Conservation (phyloP, 495 filamentous ascomycete genomes). For the Daldinia loculata region DNA sequence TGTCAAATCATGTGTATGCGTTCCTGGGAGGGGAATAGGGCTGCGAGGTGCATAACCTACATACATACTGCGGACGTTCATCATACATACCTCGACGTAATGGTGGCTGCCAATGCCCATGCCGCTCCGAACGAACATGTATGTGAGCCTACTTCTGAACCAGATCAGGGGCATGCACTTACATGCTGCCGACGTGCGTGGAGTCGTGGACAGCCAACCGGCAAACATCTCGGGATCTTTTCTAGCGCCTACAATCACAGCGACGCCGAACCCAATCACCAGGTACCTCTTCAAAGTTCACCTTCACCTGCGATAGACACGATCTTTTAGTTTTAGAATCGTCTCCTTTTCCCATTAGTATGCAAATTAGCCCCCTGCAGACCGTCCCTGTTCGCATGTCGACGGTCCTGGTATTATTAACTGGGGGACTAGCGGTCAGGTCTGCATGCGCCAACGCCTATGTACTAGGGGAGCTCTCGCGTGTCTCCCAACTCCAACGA, state of each 20-base stretch:
- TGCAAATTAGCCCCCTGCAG: conserved; percentile 28
- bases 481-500: conserved; percentile 15
- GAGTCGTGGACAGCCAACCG: conserved; percentile 18
- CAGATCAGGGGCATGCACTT: conserved; percentile 29
- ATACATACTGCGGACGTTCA: conserved; percentile 2
- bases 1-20: conserved; percentile 14
- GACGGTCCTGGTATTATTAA: conserved; percentile 30
- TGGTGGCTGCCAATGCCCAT: conserved; percentile 23
- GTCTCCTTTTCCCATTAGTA: conserved; percentile 18
- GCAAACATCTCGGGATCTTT: conserved; percentile 41
- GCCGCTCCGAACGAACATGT: conserved; percentile 12
- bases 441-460: conserved; percentile 25
- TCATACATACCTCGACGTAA: conserved; percentile 9
- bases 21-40: conserved; percentile 34
- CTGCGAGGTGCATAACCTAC: conserved; percentile 37
- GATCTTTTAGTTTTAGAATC: neutral
- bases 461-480: conserved; percentile 15
- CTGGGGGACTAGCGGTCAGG: conserved; percentile 38
- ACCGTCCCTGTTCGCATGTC: conserved; percentile 27
- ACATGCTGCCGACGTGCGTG: conserved; percentile 5
- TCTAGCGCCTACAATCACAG: conserved; percentile 33
- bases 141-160: conserved; percentile 19
- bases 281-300: conserved; percentile 14
- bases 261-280: conserved; percentile 26
- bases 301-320: neutral